phyloP scores from a whole-genome alignment of 2,329 filamentous ascomycete species.

The Geosmithia morbida region DNA sequence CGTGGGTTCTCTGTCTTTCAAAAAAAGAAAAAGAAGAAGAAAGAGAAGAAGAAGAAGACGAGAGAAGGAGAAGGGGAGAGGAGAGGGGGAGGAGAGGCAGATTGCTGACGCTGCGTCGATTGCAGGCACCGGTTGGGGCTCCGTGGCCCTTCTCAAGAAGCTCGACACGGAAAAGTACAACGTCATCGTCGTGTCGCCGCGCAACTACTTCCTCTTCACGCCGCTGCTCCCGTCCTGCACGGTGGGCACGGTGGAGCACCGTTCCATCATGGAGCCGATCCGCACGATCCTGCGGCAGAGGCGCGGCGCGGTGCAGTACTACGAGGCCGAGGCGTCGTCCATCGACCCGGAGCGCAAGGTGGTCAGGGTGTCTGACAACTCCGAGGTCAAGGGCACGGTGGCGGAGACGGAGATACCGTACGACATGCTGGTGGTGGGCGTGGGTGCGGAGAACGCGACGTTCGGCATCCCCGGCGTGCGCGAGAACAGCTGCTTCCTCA shows the following conservation, averaged over 20 bases:
- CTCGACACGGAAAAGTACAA: slow-evolving; percentile 99
- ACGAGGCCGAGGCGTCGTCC: slow-evolving; percentile 93
- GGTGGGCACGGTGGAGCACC: slow-evolving; percentile 93
- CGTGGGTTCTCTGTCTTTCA: too few relatives aligned
- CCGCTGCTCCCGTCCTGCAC: slow-evolving; percentile 95
- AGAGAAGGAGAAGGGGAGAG: too few relatives aligned
- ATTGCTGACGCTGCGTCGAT: too few relatives aligned
- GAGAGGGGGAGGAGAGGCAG: too few relatives aligned
- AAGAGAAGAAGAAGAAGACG: too few relatives aligned
- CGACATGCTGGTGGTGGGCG: slow-evolving; percentile 95
- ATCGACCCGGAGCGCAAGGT: slow-evolving; percentile 87
- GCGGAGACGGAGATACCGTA: slow-evolving; percentile 83
- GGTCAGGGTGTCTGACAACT: slow-evolving; percentile 81
- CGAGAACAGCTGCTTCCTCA: slow-evolving; percentile 94
- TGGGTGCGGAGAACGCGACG: slow-evolving; percentile 95
- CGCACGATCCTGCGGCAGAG: slow-evolving; percentile 93
- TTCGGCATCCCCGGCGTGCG: slow-evolving; percentile 94
- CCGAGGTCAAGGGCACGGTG: slow-evolving; percentile 75
- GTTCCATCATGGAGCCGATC: slow-evolving; percentile 98
- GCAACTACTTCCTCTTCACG: slow-evolving; percentile 99
- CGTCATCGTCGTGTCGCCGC: slow-evolving; percentile 90
- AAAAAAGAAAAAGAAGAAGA: too few relatives aligned
- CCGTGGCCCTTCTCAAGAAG: slow-evolving; percentile 93
- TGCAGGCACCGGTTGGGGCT: slow-evolving; percentile 89
- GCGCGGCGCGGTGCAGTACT: slow-evolving; percentile 86